A percentile compares a stretch with the other conserved stretches of the same genome.
phyloP scores from a whole-genome alignment of 2,329 filamentous ascomycete species.

The Colletotrichum incanum region DNA sequence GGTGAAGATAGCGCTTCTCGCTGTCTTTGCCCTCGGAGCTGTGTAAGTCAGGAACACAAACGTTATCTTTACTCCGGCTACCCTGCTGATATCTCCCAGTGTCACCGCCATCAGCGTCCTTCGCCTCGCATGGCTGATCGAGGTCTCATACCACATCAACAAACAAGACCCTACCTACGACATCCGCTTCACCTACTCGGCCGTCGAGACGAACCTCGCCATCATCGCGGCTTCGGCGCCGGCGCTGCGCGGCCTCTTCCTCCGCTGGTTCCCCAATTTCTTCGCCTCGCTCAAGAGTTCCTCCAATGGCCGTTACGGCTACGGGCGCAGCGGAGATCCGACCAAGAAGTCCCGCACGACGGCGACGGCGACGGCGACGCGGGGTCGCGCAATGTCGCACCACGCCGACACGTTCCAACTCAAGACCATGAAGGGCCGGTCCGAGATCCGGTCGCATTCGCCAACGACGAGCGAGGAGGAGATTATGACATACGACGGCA shows the following conservation, averaged over 20 bases:
- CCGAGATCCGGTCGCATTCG: conserved; percentile 54
- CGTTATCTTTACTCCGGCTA: neutral
- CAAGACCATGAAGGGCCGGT: conserved; percentile 48
- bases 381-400: conserved; percentile 16
- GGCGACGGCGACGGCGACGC: conserved; percentile 16
- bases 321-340: conserved; percentile 28
- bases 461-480: conserved; percentile 57
- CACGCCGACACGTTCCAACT: conserved; percentile 28
- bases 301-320: conserved; percentile 29
- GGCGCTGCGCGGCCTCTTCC: conserved; percentile 56
- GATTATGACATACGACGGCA: conserved; percentile 60
- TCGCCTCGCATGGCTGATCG: conserved; percentile 36
- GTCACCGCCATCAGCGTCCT: conserved; percentile 38
- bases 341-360: conserved; percentile 21
- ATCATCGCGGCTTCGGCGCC: conserved; percentile 57
- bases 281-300: conserved; percentile 46
- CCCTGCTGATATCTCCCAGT: conserved; percentile 21
- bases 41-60: conserved; percentile 43
- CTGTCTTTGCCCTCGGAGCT: conserved; percentile 52
- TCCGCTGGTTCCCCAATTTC: conserved; percentile 48
- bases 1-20: conserved; percentile 53
- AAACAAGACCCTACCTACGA: conserved; percentile 48
- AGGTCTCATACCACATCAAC: conserved; percentile 36
- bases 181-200: conserved; percentile 51
- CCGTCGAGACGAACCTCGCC: conserved; percentile 56